phyloP scores from a whole-genome alignment of 192 early-diverging fungal species.

The Coemansia sp. region DNA sequence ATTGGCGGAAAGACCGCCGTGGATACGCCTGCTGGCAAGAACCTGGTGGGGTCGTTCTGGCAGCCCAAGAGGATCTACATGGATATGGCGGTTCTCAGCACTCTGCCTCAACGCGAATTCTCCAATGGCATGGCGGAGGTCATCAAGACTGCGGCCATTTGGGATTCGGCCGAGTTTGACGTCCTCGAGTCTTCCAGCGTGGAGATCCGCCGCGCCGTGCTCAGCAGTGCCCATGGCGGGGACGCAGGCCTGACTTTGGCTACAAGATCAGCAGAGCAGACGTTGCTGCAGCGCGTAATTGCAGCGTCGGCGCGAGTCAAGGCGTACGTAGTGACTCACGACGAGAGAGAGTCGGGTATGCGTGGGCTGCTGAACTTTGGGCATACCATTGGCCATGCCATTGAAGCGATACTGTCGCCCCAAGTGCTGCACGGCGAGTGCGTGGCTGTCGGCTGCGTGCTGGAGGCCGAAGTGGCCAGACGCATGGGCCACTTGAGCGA shows the following conservation, averaged over 20 bases:
- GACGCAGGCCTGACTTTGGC: slow-evolving; percentile 34
- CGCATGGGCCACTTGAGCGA: slow-evolving; percentile 83
- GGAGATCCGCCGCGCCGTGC: slow-evolving; percentile 73
- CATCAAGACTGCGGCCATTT: slow-evolving; percentile 96
- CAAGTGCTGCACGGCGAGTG: slow-evolving; percentile 95
- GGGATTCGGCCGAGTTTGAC: slow-evolving; percentile 82
- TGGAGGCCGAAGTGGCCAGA: slow-evolving; percentile 91
- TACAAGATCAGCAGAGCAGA: slow-evolving; percentile 63
- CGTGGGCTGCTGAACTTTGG: slow-evolving; percentile 97
- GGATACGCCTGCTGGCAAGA: slow-evolving; percentile 95
- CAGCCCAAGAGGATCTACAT: slow-evolving; percentile 93
- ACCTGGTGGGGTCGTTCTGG: slow-evolving; percentile 94
- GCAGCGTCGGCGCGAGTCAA: slow-evolving; percentile 87
- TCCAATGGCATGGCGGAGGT: slow-evolving; percentile 97
- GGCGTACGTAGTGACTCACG: slow-evolving; percentile 90
- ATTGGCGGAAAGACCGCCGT: slow-evolving; percentile 97
- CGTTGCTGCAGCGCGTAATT: slow-evolving; percentile 78
- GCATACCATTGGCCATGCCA: slow-evolving; percentile 94
- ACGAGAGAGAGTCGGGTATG: slow-evolving; percentile 93
- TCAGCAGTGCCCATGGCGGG: slow-evolving; percentile 5
- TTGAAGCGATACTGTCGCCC: slow-evolving; percentile 88
- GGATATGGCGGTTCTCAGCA: slow-evolving; percentile 80
- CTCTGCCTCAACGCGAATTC: slow-evolving; percentile 88
- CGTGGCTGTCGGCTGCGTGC: slow-evolving; percentile 90
- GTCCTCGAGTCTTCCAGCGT: slow-evolving; percentile 84